phyloP scores from a whole-genome alignment of 78 protist species.

The Isochrysis galbana region DNA sequence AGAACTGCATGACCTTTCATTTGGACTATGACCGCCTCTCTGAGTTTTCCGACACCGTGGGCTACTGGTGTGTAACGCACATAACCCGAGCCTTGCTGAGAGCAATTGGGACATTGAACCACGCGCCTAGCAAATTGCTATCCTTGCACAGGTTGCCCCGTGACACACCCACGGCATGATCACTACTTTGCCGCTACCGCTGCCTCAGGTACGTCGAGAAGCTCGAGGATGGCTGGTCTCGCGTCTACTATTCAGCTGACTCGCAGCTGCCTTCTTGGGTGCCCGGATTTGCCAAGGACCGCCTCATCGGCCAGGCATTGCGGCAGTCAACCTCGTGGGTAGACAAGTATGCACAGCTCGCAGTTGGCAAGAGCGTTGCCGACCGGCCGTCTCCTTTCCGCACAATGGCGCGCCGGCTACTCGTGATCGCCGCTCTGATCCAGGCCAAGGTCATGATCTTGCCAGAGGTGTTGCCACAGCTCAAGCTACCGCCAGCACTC shows the following conservation, averaged over 20 bases:
- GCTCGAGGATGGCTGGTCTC: background rate
- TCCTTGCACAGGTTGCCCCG: no score
- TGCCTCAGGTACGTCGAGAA: background rate
- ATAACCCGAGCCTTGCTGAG: background rate
- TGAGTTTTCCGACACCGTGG: background rate
- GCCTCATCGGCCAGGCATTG: background rate
- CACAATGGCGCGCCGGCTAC: no score
- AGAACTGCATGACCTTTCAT: background rate
- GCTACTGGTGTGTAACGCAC: background rate
- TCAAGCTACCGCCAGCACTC: no score
- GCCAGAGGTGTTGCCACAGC: no score
- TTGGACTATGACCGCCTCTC: background rate
- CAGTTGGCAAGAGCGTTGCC: background rate
- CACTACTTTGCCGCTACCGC: background rate
- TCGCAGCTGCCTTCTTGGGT: background rate
- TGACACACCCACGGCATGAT: no score
- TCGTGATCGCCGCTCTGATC: no score
- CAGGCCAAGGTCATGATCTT: no score
- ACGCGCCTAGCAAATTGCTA: background rate
- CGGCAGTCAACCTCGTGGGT: background rate
- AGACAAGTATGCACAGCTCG: background rate
- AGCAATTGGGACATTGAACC: background rate
- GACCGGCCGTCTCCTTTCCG: no score
- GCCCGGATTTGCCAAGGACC: background rate
- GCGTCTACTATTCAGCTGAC: background rate